Evolutionary conservation across 179 eudicot species (phyloP), one percentile per base, ranked within the genome.

Genomic region (Corrigiola litoralis): DNA sequence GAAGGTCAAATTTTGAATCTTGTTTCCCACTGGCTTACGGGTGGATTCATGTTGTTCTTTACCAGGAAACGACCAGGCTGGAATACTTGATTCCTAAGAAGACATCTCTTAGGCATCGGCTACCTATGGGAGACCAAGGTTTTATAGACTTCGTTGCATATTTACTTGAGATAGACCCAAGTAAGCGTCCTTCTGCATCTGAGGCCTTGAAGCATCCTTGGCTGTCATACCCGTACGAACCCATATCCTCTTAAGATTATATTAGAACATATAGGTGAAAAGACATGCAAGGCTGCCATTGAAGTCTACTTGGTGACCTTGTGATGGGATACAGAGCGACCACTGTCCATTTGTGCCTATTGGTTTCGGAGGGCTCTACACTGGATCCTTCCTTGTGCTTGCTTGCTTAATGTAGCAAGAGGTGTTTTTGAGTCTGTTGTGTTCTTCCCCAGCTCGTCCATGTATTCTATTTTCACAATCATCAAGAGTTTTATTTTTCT

Each of bases 61-160:
- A n/a, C 70, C 91, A 95, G 99, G 99, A 95, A 34, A 80, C 92
- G 64, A 88, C 71, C 79, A 78, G 92, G 74, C 71, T 91, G 75
- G 99, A 95, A 76, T 95, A 91, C 75, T 73, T 95, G 62, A 95
- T 95, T 65, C 99, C 99, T 17, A 91, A 91, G 68, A 95, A 95
- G 92, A 80, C 95, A 53, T 88, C 99, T 72, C 61, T 95, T 52
- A 82, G 90, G 77, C 92, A 91, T 75, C 84, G 97, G 6, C 73
- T 95, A 68, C 97, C 97, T 3, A 88, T 91, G 97, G 97, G 96
- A 67, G 99, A 95, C 66, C 97, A 85, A 74, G 97, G 99, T 37
- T 95, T 95, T 78, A 85, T 91, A 10, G 99, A 95, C 75, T 95
- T 95, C 18, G 92, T 87, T 44, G 79, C 72, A 47, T 85, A 91